Conservation (phyloP, 176 grass and related monocot genomes). For the Puya raimondii region DNA sequence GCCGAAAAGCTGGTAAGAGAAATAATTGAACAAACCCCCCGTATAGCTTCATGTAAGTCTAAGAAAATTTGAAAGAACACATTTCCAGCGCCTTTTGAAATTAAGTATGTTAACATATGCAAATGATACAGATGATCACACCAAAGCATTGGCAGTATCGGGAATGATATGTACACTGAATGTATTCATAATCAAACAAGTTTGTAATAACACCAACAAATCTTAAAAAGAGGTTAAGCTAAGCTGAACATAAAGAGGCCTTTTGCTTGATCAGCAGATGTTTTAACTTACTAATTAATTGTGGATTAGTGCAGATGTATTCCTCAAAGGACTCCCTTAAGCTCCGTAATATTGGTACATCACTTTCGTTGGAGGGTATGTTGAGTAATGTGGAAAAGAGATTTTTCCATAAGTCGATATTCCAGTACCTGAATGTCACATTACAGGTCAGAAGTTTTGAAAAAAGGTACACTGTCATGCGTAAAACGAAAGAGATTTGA, state of each 20-base stretch:
- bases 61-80: no score
- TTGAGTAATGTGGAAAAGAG: constrained; percentile 76
- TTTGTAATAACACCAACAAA: neutral
- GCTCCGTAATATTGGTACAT: constrained; percentile 36
- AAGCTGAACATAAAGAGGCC: constrained; percentile 59
- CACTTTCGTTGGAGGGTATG: constrained; percentile 41
- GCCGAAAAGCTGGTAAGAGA: no score
- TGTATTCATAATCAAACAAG: no score
- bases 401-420: constrained; percentile 50
- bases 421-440: constrained; percentile 64
- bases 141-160: no score
- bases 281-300: constrained; percentile 58
- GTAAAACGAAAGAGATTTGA: neutral
- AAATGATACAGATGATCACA: no score
- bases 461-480: neutral
- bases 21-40: no score
- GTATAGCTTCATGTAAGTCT: no score
- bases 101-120: no score
- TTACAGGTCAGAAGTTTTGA: neutral
- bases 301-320: constrained; percentile 41
- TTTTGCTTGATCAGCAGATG: constrained; percentile 62
- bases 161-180: no score
- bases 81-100: no score
- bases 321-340: constrained; percentile 61
- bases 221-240: constrained; percentile 6